phyloP scores from a whole-genome alignment of 148 eudicot genomes.

The Salicornia ramosissima region DNA sequence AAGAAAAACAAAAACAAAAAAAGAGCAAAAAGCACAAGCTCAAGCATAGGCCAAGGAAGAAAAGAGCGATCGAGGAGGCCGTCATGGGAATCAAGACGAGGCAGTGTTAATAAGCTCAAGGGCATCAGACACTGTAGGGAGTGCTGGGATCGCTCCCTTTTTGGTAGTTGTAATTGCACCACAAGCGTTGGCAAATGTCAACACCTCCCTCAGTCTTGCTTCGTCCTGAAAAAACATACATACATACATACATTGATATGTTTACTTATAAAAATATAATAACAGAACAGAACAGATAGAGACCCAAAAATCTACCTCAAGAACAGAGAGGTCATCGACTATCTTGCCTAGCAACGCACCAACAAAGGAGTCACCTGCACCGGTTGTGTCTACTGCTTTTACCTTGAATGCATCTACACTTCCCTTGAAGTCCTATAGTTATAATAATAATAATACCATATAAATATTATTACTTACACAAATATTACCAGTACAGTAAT shows the following conservation, averaged over 20 bases:
- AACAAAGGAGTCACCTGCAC: slow-evolving; percentile 86
- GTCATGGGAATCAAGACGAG: slow-evolving; percentile 3
- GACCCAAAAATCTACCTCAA: slow-evolving; percentile 39
- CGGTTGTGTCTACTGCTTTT: slow-evolving; percentile 69
- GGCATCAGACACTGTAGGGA: slow-evolving; percentile 50
- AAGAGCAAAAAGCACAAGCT: neutral
- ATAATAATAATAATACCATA: no score
- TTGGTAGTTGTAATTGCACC: slow-evolving; percentile 80
- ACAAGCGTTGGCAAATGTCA: slow-evolving; percentile 63
- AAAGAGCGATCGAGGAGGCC: neutral
- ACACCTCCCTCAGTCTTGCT: slow-evolving; percentile 41
- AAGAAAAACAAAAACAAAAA: neutral
- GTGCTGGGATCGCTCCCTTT: slow-evolving; percentile 84
- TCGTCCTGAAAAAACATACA: slow-evolving; percentile 43
- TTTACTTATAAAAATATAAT: no score
- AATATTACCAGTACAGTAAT: no score
- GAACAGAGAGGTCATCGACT: slow-evolving; percentile 54
- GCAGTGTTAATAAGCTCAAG: slow-evolving; percentile 30
- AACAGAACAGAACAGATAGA: no score
- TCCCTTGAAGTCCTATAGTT: slow-evolving; percentile 58
- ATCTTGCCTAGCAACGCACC: slow-evolving; percentile 70
- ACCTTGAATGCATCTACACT: slow-evolving; percentile 57
- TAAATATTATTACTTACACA: no score
- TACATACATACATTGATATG: no score
- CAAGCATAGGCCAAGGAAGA: neutral